Percentiles rank a stretch among this genome's conserved stretches.
phyloP scores from a whole-genome alignment of 305 asterid genomes.

The Fraxinus angustifolia region DNA sequence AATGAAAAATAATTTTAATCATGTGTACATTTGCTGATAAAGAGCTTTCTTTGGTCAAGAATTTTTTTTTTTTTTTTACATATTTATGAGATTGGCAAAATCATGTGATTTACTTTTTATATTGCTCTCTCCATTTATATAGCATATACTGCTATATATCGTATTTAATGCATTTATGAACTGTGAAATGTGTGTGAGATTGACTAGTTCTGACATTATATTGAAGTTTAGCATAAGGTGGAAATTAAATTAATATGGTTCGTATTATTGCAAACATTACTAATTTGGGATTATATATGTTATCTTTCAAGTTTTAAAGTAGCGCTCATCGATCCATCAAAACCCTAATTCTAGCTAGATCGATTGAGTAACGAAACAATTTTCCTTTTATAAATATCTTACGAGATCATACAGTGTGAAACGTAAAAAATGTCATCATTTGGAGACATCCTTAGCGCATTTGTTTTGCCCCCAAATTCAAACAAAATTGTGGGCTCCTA shows the following conservation, averaged over 20 bases:
- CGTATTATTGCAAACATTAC: background rate
- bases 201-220: constrained; percentile 26
- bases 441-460: background rate
- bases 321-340: background rate
- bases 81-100: constrained; percentile 26
- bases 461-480: background rate
- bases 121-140: constrained; percentile 7
- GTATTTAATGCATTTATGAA: constrained; percentile 8
- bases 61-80: background rate
- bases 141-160: background rate
- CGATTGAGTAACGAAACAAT: background rate
- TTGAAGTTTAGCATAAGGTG: constrained; percentile 1
- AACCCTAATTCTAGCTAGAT: background rate
- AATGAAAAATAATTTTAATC: background rate
- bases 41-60: constrained; percentile 30
- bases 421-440: background rate
- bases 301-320: background rate
- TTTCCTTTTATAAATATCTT: background rate
- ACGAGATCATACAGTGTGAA: background rate
- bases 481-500: background rate
- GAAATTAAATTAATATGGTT: background rate
- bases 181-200: constrained; percentile 20
- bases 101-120: constrained; percentile 35
- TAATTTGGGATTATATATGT: background rate
- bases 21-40: constrained; percentile 27